A percentile compares a stretch with the other conserved stretches of the same genome.
Conservation (phyloP, 257 asterid genomes). For the Ilex aquifolium region DNA sequence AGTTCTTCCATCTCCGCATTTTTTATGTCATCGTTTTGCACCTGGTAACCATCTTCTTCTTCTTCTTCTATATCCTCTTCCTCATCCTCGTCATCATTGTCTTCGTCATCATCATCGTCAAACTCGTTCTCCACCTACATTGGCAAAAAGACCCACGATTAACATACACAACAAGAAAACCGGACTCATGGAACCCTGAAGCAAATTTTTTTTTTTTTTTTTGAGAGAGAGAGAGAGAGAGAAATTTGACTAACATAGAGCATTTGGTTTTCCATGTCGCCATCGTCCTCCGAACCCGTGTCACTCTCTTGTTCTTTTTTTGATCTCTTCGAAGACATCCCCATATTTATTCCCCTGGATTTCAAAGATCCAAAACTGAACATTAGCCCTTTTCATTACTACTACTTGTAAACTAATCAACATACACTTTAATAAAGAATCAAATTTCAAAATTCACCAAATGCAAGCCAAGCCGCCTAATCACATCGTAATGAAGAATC, state of each 20-base stretch:
- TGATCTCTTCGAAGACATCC: conserved; percentile 30
- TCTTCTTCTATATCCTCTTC: conserved; percentile 28
- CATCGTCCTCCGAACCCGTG: conserved; percentile 32
- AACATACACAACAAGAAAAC: no score
- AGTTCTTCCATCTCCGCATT: conserved; percentile 66
- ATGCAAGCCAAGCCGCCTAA: no score
- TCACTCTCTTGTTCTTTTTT: conserved; percentile 38
- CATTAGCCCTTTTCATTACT: no score
- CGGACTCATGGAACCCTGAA: no score
- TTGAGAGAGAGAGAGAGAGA: neutral
- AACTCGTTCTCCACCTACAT: neutral
- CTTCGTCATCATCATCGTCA: conserved; percentile 7
- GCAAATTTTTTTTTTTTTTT: no score
- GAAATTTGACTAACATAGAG: conserved; percentile 30
- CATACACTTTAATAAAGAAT: no score
- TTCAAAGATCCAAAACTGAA: neutral
- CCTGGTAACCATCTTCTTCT: conserved; percentile 11
- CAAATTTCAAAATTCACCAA: no score
- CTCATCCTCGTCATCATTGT: conserved; percentile 20
- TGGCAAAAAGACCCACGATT: neutral
- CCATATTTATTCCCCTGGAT: conserved; percentile 22
- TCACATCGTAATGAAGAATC: no score
- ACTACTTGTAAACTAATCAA: no score
- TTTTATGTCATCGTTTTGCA: conserved; percentile 26
- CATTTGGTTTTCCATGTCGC: conserved; percentile 21